Percentiles rank a stretch among this genome's conserved stretches.
These are phyloP conservation scores for Coccomyxa sp. DNA, from an alignment of 139 green algal species.

Conservation along the genomic window DNA sequence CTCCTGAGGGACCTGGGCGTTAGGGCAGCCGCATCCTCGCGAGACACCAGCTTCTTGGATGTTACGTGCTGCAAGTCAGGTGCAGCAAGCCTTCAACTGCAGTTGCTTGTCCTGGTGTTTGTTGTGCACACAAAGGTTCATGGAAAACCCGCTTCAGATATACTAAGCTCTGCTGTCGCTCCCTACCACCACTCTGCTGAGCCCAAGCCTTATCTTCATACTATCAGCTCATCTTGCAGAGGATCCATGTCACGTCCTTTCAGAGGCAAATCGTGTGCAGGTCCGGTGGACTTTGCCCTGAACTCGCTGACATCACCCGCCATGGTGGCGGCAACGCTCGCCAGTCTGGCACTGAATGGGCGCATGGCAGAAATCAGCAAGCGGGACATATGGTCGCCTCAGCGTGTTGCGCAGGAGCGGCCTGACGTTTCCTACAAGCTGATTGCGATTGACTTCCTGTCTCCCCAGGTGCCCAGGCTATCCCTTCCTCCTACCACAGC, in stretches of 20 bases:
- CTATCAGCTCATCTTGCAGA: no score
- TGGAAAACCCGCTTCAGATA: no score
- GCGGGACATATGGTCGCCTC: constrained; percentile 77
- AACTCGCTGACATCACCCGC: constrained; percentile 87
- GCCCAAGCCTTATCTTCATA: no score
- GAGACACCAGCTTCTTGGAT: constrained; percentile 58
- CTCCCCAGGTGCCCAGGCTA: constrained; percentile 20
- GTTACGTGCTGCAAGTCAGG: constrained; percentile 26
- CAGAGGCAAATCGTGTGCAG: no score
- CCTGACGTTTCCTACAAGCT: constrained; percentile 71
- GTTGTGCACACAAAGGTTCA: no score
- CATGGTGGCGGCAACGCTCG: constrained; percentile 78
- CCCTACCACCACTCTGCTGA: no score
- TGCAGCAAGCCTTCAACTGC: neutral
- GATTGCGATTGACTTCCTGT: constrained; percentile 86
- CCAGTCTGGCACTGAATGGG: constrained; percentile 46
- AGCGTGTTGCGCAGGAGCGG: constrained; percentile 57
- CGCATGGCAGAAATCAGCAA: constrained; percentile 85
- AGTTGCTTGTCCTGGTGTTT: neutral
- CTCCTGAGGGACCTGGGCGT: constrained; percentile 52
- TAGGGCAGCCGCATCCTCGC: constrained; percentile 39
- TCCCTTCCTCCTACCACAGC: no score
- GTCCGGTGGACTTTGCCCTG: constrained; percentile 39
- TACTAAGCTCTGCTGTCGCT: no score
- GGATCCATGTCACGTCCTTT: no score